Evolutionary conservation across 2,329 filamentous ascomycete genomes (phyloP).

Genomic region (Trichoderma oligosporum): DNA sequence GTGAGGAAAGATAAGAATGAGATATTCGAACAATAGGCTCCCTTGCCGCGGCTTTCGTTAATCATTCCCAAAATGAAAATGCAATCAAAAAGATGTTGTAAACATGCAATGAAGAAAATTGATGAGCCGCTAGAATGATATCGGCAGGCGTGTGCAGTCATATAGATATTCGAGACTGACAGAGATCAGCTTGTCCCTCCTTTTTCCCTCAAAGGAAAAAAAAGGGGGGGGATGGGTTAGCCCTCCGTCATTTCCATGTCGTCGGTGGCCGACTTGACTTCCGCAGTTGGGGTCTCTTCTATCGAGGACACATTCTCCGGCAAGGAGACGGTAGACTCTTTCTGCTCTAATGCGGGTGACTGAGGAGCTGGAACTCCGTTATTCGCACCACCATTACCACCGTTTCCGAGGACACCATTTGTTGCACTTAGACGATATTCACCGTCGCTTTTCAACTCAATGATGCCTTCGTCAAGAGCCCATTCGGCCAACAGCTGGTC

Average conservation of each 20-base stretch:
- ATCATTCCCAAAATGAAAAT: constrained; percentile 4
- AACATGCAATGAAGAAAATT: neutral
- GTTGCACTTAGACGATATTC: constrained; percentile 49
- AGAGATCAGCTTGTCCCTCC: neutral
- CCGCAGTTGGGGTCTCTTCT: constrained; percentile 26
- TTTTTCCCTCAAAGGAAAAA: neutral
- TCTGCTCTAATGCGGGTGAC: constrained; percentile 26
- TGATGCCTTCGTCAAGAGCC: constrained; percentile 62
- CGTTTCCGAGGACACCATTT: constrained; percentile 25
- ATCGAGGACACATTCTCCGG: constrained; percentile 20
- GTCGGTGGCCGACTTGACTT: constrained; percentile 27
- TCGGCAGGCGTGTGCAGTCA: neutral
- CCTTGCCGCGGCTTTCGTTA: constrained; percentile 7
- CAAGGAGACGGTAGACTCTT: constrained; percentile 27
- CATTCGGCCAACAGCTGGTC: constrained; percentile 57
- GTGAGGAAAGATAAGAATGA: neutral
- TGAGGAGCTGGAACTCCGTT: constrained; percentile 4
- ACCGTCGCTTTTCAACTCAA: constrained; percentile 53
- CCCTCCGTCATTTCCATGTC: constrained; percentile 28
- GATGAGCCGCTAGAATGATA: neutral
- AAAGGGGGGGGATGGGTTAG: constrained; percentile 18
- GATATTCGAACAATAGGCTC: neutral
- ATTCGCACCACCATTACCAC: constrained; percentile 18
- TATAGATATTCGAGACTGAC: neutral
- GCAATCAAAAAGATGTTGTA: neutral